Percentiles rank a stretch among this genome's conserved stretches.
phyloP scores from a whole-genome alignment of 139 green algal species.

The Edaphochlamys debaryana region DNA sequence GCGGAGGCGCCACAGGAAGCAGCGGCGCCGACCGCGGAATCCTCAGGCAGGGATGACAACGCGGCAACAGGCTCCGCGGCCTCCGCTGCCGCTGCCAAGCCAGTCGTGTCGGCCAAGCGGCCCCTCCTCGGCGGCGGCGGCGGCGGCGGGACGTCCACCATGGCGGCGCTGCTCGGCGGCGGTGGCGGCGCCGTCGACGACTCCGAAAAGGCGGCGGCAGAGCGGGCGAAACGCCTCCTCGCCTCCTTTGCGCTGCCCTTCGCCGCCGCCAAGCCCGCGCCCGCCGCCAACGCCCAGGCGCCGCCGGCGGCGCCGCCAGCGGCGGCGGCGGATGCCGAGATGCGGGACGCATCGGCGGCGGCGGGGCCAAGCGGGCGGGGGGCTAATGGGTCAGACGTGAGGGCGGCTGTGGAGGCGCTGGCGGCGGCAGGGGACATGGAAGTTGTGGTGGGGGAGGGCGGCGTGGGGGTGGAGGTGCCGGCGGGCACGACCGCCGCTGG shows the following conservation, averaged over 20 bases:
- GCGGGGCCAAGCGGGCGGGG: too few relatives aligned
- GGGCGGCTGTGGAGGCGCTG: too few relatives aligned
- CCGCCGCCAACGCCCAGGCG: too few relatives aligned
- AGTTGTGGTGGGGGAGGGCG: not conserved
- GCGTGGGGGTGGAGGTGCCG: not conserved
- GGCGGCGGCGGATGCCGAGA: slow-evolving; percentile 3
- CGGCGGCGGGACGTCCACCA: not conserved
- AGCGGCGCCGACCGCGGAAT: too few relatives aligned
- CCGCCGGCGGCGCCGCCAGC: not conserved
- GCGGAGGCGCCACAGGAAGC: too few relatives aligned
- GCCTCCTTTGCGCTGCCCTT: slow-evolving; percentile 33
- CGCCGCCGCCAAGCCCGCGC: not conserved
- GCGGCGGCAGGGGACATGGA: not conserved
- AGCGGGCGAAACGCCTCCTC: slow-evolving; percentile 17
- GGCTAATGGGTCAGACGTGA: too few relatives aligned
- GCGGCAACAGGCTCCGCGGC: too few relatives aligned
- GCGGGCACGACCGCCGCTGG: not conserved
- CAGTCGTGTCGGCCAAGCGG: not conserved
- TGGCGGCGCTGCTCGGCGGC: not conserved
- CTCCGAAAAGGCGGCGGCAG: not conserved
- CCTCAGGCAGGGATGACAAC: too few relatives aligned
- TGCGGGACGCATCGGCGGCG: too few relatives aligned
- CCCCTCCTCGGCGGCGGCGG: not conserved
- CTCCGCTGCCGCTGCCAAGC: too few relatives aligned
- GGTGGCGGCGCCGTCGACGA: not conserved